Evolutionary conservation across 2,329 filamentous ascomycete genomes (phyloP).

Genomic region (Monilinia fructigena): DNA sequence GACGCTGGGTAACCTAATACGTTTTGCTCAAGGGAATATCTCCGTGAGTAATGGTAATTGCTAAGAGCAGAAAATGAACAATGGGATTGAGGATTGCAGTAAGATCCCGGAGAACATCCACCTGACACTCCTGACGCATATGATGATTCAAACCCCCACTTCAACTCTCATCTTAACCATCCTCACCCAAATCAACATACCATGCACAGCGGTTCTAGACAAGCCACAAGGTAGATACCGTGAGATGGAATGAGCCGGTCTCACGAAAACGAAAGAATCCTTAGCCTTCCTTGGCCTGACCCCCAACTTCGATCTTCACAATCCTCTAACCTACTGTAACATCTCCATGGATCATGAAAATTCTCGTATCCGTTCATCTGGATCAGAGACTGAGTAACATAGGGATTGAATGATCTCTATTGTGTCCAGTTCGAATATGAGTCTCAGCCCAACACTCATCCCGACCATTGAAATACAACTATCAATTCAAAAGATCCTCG

Average conservation of each 20-base stretch:
- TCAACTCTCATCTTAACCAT: neutral
- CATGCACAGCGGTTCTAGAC: conserved; percentile 17
- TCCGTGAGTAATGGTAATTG: conserved; percentile 13
- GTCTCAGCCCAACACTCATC: conserved; percentile 9
- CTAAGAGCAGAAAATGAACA: neutral
- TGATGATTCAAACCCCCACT: conserved; percentile 18
- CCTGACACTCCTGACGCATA: conserved; percentile 19
- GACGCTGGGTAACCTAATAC: conserved; percentile 2
- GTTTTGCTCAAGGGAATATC: conserved; percentile 16
- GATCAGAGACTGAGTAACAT: conserved; percentile 7
- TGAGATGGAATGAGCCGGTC: conserved; percentile 1
- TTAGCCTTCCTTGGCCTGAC: conserved; percentile 16
- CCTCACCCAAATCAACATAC: neutral
- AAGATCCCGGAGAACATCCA: conserved; percentile 14
- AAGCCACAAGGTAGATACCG: conserved; percentile 9
- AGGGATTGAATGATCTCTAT: conserved; percentile 1
- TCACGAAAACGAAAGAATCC: conserved; percentile 20
- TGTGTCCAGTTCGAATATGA: conserved; percentile 4
- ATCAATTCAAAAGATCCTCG: conserved; percentile 1
- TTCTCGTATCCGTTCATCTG: conserved; percentile 14
- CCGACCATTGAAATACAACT: conserved; percentile 1
- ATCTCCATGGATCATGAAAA: conserved; percentile 1
- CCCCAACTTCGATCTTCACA: conserved; percentile 5
- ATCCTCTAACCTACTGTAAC: neutral
- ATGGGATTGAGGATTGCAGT: conserved; percentile 10